Base-by-base conservation (phyloP, 495 filamentous ascomycete genomes). In the Niebla homalea region DNA sequence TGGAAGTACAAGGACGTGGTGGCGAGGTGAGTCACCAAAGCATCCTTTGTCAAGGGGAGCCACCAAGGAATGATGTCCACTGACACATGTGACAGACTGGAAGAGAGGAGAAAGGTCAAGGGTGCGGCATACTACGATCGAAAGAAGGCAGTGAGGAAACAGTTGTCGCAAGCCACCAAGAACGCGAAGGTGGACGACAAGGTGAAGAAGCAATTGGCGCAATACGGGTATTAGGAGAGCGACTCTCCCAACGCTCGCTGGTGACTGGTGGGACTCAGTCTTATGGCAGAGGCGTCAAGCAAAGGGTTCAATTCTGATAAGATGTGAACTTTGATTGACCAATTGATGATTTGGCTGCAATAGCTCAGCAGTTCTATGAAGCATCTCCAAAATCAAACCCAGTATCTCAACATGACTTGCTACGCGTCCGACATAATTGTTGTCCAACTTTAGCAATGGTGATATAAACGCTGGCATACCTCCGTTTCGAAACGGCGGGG, bases 1-100 rank as follows among this genome's bases (percentile, higher is more conserved):
- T 98, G 92, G 92, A 97, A 97, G 73, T 98, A 98, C 83, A 82
- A 94, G 78, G 89, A 94, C 67, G 89, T 97, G 72, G 92, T 98
- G 74, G 81, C 78, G 59, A 84, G 87, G 92, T 98, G 72, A 62
- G 89, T 83, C 39, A 16, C 18, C 26, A n/a, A 36, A n/a, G 21
- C 40, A 38, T 47, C 44, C 32, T 44, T 45, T 32, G 5, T 25
- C 46, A 37, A 37, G 20, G 7, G 12, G 29, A 32, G 41, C 37
- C 16, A 45, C 36, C 50, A 57, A 57, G 49, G n/a, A 14, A 15
- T 40, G 12, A 32, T 35, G 32, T 37, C 18, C 4, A 36, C 26
- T 41, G 3, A 41, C 36, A 19, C 25, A 20, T 4, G 23, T 8
- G 53, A 64, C 64, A 98, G 92, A 72, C 81, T 98, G 62, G 92